Percentiles rank a stretch among this genome's conserved stretches.
Evolutionary conservation across 768 basidiomycete genomes (phyloP).

Genomic region (Agaricus subrufescens): DNA sequence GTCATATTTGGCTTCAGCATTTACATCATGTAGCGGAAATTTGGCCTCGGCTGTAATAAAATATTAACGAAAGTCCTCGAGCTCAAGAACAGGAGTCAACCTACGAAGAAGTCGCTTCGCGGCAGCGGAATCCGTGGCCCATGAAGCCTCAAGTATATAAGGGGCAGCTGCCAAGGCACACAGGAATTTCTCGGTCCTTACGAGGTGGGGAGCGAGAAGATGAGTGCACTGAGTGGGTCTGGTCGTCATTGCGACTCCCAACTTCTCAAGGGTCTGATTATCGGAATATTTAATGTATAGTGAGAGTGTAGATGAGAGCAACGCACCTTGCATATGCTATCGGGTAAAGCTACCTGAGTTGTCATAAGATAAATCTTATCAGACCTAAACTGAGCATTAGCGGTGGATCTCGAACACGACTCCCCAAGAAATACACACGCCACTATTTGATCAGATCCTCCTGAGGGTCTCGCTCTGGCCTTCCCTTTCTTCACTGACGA

Average conservation of each 20-base stretch:
- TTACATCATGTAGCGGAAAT: conserved; percentile 56
- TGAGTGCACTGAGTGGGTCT: conserved; percentile 73
- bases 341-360: conserved; percentile 56
- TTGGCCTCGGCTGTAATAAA: conserved; percentile 51
- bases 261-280: conserved; percentile 48
- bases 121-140: conserved; percentile 60
- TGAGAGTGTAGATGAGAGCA: background rate
- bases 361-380: conserved; percentile 53
- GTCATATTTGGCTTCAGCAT: conserved; percentile 59
- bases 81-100: conserved; percentile 20
- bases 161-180: conserved; percentile 66
- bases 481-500: conserved; percentile 8
- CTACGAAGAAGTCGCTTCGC: conserved; percentile 59
- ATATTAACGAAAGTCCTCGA: background rate
- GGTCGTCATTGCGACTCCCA: conserved; percentile 64
- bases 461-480: conserved; percentile 17
- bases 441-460: background rate
- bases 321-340: conserved; percentile 58
- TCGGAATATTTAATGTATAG: background rate
- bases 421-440: background rate
- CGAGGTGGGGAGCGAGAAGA: conserved; percentile 62
- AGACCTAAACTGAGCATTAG: conserved; percentile 4
- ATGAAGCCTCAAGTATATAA: conserved; percentile 57
- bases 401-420: background rate
- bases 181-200: conserved; percentile 86